A percentile compares a stretch with the other conserved stretches of the same genome.
phyloP scores from a whole-genome alignment of 441 rosid genomes.

The Populus hybrid region DNA sequence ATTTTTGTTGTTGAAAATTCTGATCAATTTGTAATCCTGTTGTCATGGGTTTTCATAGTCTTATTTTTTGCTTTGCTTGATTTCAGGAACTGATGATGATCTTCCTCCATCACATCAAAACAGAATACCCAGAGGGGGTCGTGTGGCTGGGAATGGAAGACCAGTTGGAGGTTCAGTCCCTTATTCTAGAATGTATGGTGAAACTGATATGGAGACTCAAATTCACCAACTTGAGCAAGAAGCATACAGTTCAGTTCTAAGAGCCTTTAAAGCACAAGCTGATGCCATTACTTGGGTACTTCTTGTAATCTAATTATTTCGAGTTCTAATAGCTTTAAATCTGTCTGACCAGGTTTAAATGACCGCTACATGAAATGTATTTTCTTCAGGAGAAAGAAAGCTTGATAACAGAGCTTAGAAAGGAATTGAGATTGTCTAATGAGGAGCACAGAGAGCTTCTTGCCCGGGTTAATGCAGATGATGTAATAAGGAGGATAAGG shows the following conservation, averaged over 20 bases:
- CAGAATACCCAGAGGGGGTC: constrained; percentile 73
- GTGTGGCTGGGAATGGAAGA: constrained; percentile 74
- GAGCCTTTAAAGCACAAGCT: constrained; percentile 98
- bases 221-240: constrained; percentile 93
- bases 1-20: background rate
- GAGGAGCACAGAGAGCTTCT: constrained; percentile 94
- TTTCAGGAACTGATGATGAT: constrained; percentile 97
- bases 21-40: background rate
- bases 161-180: constrained; percentile 57
- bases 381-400: constrained; percentile 87
- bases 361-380: constrained; percentile 21
- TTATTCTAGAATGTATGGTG: constrained; percentile 62
- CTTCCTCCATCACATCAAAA: constrained; percentile 92
- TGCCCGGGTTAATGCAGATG: constrained; percentile 83
- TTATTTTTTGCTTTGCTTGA: background rate
- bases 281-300: constrained; percentile 97
- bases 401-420: constrained; percentile 35
- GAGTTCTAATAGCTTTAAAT: constrained; percentile 15
- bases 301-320: constrained; percentile 15
- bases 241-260: constrained; percentile 78
- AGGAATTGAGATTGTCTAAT: constrained; percentile 78
- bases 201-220: constrained; percentile 87
- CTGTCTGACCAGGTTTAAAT: constrained; percentile 19
- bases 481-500: constrained; percentile 86
- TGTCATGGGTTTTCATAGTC: background rate